Conservation (phyloP, 2,329 filamentous ascomycete species). For the Fonsecaea pedrosoi region DNA sequence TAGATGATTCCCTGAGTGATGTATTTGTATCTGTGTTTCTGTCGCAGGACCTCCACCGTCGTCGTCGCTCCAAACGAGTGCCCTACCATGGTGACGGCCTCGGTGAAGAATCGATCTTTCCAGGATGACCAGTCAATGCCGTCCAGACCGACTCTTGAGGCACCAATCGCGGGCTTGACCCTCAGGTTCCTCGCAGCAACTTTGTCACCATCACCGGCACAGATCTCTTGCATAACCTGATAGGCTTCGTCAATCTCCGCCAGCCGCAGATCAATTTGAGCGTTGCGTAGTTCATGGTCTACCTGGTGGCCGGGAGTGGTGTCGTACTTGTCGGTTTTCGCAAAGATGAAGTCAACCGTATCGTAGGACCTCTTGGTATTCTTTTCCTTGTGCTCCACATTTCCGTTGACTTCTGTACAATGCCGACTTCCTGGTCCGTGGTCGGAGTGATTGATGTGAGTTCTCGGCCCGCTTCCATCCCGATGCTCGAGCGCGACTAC, state of each 20-base stretch:
- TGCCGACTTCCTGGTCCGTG: conserved; percentile 43
- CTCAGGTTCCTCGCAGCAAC: conserved; percentile 62
- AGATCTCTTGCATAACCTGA: conserved; percentile 62
- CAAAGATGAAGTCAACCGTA: conserved; percentile 58
- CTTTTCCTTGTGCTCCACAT: conserved; percentile 49
- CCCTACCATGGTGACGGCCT: conserved; percentile 67
- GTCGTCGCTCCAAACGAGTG: conserved; percentile 73
- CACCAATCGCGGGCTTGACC: conserved; percentile 63
- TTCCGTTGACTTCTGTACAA: conserved; percentile 41
- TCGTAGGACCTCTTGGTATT: conserved; percentile 53
- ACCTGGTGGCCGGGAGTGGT: conserved; percentile 64
- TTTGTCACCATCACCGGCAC: conserved; percentile 60
- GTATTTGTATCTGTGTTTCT: conserved; percentile 61
- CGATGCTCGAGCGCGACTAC: conserved; percentile 70
- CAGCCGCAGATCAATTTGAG: conserved; percentile 68
- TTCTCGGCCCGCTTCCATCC: conserved; percentile 68
- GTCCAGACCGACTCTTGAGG: conserved; percentile 64
- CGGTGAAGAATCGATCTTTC: conserved; percentile 62
- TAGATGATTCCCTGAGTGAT: conserved; percentile 70
- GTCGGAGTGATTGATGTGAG: conserved; percentile 64
- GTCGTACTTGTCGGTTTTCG: conserved; percentile 60
- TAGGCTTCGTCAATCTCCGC: conserved; percentile 71
- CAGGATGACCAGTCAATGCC: conserved; percentile 65
- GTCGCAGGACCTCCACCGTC: conserved; percentile 65
- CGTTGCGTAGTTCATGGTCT: conserved; percentile 64